phyloP scores from a whole-genome alignment of 352 stramenopile species.

The Pythium vanterpoolii region DNA sequence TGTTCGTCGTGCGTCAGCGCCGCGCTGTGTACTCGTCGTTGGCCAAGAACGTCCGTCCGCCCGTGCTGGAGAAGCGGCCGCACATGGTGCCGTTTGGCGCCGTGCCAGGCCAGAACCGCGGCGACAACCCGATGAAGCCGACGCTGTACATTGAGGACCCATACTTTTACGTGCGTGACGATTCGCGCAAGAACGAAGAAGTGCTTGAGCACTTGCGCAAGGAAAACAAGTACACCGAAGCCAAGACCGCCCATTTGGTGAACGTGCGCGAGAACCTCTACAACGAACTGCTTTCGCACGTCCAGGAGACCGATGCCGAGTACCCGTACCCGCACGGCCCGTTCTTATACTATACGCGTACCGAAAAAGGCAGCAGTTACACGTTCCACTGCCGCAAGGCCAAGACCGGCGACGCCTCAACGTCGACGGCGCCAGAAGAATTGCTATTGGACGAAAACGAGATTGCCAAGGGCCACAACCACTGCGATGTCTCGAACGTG shows the following conservation, averaged over 20 bases:
- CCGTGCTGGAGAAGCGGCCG: slow-evolving; percentile 61
- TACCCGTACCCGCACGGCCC: slow-evolving; percentile 78
- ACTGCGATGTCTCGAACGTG: slow-evolving; percentile 81
- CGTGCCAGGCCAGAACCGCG: slow-evolving; percentile 76
- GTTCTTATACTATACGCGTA: slow-evolving; percentile 89
- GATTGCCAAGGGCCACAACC: slow-evolving; percentile 81
- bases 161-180: slow-evolving; percentile 96
- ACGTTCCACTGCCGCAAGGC: slow-evolving; percentile 74
- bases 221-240: slow-evolving; percentile 93
- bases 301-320: slow-evolving; percentile 87
- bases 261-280: slow-evolving; percentile 88
- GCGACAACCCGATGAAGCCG: slow-evolving; percentile 87
- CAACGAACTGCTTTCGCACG: slow-evolving; percentile 89
- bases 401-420: slow-evolving; percentile 38
- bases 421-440: slow-evolving; percentile 72
- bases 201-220: slow-evolving; percentile 90
- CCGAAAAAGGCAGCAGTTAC: slow-evolving; percentile 83
- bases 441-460: slow-evolving; percentile 94
- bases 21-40: slow-evolving; percentile 60
- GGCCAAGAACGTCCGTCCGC: slow-evolving; percentile 37
- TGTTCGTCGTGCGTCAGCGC: slow-evolving; percentile 56
- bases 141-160: slow-evolving; percentile 89
- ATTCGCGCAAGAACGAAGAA: slow-evolving; percentile 89
- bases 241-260: slow-evolving; percentile 83
- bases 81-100: slow-evolving; percentile 85